Conservation (phyloP, 371 early-diverging fungal species). For the Amoeboaphelidium protococcarum region DNA sequence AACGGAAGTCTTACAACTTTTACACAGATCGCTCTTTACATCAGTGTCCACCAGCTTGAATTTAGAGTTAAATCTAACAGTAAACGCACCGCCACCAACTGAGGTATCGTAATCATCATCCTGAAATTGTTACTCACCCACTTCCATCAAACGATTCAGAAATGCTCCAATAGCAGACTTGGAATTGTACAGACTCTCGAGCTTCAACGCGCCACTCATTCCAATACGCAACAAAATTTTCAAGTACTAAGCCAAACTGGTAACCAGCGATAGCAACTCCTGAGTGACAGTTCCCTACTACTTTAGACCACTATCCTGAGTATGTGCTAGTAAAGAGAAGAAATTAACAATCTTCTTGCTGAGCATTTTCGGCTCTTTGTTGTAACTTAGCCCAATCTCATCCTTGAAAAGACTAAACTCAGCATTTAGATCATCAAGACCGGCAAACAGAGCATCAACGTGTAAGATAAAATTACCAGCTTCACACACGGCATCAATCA, state of each 20-base stretch:
- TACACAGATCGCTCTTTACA: constrained; percentile 51
- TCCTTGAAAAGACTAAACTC: constrained; percentile 25
- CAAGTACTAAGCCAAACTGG: constrained; percentile 69
- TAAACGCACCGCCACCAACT: too few species aligned
- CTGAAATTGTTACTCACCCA: too few species aligned
- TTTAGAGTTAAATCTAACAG: not conserved
- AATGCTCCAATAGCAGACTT: not conserved
- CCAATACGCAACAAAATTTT: constrained; percentile 72
- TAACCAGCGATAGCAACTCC: constrained; percentile 65
- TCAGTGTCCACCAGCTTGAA: constrained; percentile 17
- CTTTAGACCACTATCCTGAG: constrained; percentile 18
- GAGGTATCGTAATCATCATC: too few species aligned
- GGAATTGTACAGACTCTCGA: constrained; percentile 15
- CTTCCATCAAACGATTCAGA: constrained; percentile 1
- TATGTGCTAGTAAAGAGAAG: constrained; percentile 60
- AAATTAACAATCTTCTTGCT: constrained; percentile 72
- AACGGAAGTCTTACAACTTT: constrained; percentile 36
- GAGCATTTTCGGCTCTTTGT: constrained; percentile 63
- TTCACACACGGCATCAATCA: constrained; percentile 55
- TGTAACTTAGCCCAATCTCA: constrained; percentile 29
- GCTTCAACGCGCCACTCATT: constrained; percentile 51
- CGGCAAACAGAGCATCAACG: constrained; percentile 66
- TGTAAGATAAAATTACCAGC: constrained; percentile 73
- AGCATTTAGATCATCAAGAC: constrained; percentile 54
- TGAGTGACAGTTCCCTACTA: constrained; percentile 44